Evolutionary conservation across 1,284 basidiomycete genomes (phyloP), one percentile per base, ranked within the genome.

Genomic region (Trametes versicolor): DNA sequence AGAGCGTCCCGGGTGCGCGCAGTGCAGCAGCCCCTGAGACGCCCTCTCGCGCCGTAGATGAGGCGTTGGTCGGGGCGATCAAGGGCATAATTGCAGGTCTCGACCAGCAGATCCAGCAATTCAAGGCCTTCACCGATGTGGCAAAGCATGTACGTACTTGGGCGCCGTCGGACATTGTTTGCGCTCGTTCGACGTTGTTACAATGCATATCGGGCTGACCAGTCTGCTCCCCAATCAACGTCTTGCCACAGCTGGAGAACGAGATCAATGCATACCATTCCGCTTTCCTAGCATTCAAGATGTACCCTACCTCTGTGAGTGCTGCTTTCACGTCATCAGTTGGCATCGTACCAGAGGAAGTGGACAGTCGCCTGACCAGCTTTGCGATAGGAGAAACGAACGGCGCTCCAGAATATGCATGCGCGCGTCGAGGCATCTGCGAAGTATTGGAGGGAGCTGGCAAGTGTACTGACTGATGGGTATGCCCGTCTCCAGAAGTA

Each of bases 401-500:
- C 12, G 13, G 56, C 56, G 19, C 45, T 58, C 9, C 19, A 27
- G 19, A 58, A 58, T 17, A 58, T 58, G 56, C 56, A 58, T 17
- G 29, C 29, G 8, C 56, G 43, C 15, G 56, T 58, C 9, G 56
- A 43, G 4, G 23, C 21, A n/a, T 58, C 56, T 19, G 47, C 56
- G 15, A 29, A n/a, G 9, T n/a, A 32, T 6, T 58, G 56, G 56
- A 58, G 34, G 45, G n/a, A 36, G 27, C 43, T 45, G 12, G 21
- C 17, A 2, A 49, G 8, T 10, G 56, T 45, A 12, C 23, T 58
- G 19, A 58, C 29, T 5, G 56, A 58, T 32, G 56, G 56, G 1
- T 58, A 58, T 13, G 21, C 56, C 13, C 19, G 56, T 4, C 13
- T 58, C 8, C 56, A 49, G 45, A 58, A 58, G 56, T 58, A 45